phyloP scores from a whole-genome alignment of 192 early-diverging fungal genomes.

The Haplosporangium gracile region DNA sequence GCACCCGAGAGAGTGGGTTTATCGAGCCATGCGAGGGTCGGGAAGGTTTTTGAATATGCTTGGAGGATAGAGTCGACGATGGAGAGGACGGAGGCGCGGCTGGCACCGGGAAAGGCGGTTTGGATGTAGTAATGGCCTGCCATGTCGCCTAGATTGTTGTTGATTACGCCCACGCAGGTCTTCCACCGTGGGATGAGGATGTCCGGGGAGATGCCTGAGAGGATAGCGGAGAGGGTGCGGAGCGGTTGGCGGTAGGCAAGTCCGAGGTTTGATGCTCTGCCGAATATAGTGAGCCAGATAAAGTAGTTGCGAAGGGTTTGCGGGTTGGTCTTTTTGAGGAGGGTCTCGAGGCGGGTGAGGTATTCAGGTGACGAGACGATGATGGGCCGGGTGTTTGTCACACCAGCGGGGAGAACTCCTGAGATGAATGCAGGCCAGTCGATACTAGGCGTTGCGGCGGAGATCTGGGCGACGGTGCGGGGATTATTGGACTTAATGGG shows the following conservation, averaged over 20 bases:
- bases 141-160: slow-evolving; percentile 48
- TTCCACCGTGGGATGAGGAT: slow-evolving; percentile 19
- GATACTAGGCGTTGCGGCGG: slow-evolving; percentile 13
- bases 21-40: slow-evolving; percentile 57
- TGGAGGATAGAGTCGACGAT: slow-evolving; percentile 54
- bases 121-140: slow-evolving; percentile 58
- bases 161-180: slow-evolving; percentile 41
- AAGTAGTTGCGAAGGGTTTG: slow-evolving; percentile 58
- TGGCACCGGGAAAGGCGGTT: slow-evolving; percentile 41
- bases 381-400: slow-evolving; percentile 8
- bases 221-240: slow-evolving; percentile 16
- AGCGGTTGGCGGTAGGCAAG: slow-evolving; percentile 44
- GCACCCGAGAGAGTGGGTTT: slow-evolving; percentile 42
- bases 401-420: background rate
- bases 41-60: slow-evolving; percentile 45
- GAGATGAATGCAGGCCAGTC: slow-evolving; percentile 50
- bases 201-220: slow-evolving; percentile 16
- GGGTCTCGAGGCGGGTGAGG: slow-evolving; percentile 16
- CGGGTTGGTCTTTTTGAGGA: background rate
- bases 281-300: slow-evolving; percentile 54
- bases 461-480: slow-evolving; percentile 30
- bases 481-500: slow-evolving; percentile 37
- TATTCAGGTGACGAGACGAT: slow-evolving; percentile 26
- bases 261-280: slow-evolving; percentile 33
- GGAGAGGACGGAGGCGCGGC: slow-evolving; percentile 32